Base-by-base conservation (phyloP, 1,284 basidiomycete genomes). In the Ganoderma multipileum region DNA sequence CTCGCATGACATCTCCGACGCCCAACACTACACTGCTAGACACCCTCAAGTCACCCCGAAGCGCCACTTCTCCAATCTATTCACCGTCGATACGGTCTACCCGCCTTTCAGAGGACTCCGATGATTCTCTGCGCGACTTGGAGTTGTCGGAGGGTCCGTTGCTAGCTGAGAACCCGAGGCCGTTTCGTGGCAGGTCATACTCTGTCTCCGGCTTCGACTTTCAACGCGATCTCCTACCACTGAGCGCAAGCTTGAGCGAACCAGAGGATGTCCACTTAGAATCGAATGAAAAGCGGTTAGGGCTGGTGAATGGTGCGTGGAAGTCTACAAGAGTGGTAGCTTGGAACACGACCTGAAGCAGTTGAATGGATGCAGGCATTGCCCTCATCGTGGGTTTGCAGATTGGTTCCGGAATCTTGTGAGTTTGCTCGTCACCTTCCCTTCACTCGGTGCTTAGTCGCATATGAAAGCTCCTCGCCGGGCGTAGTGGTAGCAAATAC, bases 321-420 rank as follows among this genome's bases (percentile, higher is more conserved):
- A 55, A 8, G 11, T 28, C 26, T 14, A 28, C 18, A 8, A 8
- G 20, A 47, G 28, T 30, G 33, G 30, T 18, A 9, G 16, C 39
- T 5, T 38, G 9, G 30, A 11, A 28, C 11, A 18, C 44, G 14
- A 11, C 26, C 18, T 65, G 54, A 67, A 44, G 30, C 50, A 16
- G 38, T 41, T 41, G 58, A 38, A 18, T n/a, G 52, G 11, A 30
- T 59, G 28, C 74, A 94, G 95, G 92, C n/a, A 88, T 97, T 75
- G 95, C 93, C 36, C 83, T 97, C 58, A 88, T 95, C 68, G 89
- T 94, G 26, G 95, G 95, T 6, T 81, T 90, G 70, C 95, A 96
- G 88, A 95, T 97, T 78, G 95, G 95, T 38, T 95, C 93, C 16
- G 96, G 96, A 26, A 97, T 98, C 72, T 98, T 98, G 93, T 72